phyloP scores from a whole-genome alignment of 768 basidiomycete species.

The Psilocybe cubensis region DNA sequence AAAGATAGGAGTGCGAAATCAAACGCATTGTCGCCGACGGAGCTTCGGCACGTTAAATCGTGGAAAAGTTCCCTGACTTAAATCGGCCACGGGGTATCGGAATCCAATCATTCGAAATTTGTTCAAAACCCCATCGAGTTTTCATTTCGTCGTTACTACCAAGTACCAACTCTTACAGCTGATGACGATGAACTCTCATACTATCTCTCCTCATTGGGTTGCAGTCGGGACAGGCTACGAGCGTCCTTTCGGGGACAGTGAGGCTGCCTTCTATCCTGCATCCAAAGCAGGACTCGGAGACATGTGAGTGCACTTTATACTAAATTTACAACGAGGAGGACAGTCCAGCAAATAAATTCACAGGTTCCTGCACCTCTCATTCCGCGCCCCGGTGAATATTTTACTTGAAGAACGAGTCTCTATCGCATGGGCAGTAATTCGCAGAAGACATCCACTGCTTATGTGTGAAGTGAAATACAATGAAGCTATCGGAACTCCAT shows the following conservation, averaged over 20 bases:
- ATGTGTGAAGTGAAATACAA: constrained; percentile 46
- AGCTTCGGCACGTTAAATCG: background rate
- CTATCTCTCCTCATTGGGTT: background rate
- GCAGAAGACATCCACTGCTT: constrained; percentile 61
- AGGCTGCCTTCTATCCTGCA: constrained; percentile 33
- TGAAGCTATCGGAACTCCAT: constrained; percentile 41
- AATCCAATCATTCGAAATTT: background rate
- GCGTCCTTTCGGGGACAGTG: constrained; percentile 32
- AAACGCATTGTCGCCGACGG: background rate
- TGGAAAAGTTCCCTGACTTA: background rate
- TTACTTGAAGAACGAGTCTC: constrained; percentile 39
- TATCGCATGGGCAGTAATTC: constrained; percentile 60
- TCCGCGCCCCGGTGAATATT: constrained; percentile 24
- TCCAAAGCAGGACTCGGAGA: constrained; percentile 35
- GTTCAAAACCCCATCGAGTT: background rate
- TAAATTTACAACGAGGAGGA: background rate
- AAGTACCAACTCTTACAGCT: background rate
- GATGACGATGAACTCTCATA: background rate
- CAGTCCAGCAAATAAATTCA: background rate
- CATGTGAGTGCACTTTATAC: constrained; percentile 29
- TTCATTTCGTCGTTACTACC: background rate
- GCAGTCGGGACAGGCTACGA: constrained; percentile 10
- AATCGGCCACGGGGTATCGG: background rate
- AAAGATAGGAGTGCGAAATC: background rate
- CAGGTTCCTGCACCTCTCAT: constrained; percentile 35